These are phyloP conservation scores for Claviceps maximensis DNA, from an alignment of 2,329 filamentous ascomycete species.

Conservation along the genomic window DNA sequence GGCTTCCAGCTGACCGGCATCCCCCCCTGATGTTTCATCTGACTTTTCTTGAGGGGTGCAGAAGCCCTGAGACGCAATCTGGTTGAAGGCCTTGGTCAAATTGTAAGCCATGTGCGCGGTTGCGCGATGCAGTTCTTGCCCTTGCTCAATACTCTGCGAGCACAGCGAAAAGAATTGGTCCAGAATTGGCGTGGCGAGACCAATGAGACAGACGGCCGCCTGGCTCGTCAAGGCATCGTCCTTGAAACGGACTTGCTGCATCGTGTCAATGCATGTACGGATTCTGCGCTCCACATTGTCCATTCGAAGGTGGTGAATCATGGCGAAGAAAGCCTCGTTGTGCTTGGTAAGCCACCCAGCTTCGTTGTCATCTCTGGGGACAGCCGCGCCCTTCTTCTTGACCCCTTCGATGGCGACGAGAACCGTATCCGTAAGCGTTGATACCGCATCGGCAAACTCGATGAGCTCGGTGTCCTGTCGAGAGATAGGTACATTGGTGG, in stretches of 20 bases:
- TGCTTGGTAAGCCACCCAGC: conserved; percentile 25
- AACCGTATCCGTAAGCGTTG: conserved; percentile 57
- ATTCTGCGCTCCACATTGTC: conserved; percentile 36
- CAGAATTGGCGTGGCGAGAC: conserved; percentile 49
- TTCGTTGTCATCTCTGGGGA: conserved; percentile 22
- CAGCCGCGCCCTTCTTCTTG: conserved; percentile 37
- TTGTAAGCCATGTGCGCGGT: conserved; percentile 63
- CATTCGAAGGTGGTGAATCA: conserved; percentile 47
- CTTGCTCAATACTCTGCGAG: conserved; percentile 41
- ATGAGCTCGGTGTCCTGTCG: conserved; percentile 16
- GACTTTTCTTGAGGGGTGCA: conserved; percentile 78
- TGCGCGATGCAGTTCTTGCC: conserved; percentile 52
- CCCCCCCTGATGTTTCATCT: conserved; percentile 52
- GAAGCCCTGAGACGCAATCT: conserved; percentile 75
- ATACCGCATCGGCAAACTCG: conserved; percentile 43
- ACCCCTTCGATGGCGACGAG: conserved; percentile 69
- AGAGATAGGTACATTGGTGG: conserved; percentile 8
- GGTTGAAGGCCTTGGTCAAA: conserved; percentile 63
- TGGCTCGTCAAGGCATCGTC: conserved; percentile 14
- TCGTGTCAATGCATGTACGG: conserved; percentile 21
- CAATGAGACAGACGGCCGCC: conserved; percentile 19
- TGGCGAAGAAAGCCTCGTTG: conserved; percentile 36
- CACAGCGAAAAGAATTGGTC: conserved; percentile 57
- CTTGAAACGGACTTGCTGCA: conserved; percentile 20
- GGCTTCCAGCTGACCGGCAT: conserved; percentile 69